Percentiles rank a stretch among this genome's conserved stretches.
phyloP scores from a whole-genome alignment of 805 yeast genomes.

The Candida incommunis region DNA sequence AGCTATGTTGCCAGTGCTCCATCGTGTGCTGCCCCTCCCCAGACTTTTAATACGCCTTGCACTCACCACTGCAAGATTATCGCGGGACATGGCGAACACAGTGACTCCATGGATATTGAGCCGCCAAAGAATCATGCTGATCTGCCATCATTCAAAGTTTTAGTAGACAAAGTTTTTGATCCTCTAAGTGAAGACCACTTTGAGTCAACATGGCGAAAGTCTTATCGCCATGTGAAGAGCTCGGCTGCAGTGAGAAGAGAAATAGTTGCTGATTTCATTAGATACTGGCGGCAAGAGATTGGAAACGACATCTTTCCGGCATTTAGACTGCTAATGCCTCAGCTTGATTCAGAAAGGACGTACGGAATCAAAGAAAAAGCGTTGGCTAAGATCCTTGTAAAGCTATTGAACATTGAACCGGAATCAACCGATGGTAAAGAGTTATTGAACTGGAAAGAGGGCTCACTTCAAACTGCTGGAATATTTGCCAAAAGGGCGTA shows the following conservation, averaged over 20 bases:
- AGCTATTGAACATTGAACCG: constrained; percentile 41
- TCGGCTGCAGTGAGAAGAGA: constrained; percentile 12
- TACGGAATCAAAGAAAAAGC: constrained; percentile 53
- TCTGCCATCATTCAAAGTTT: constrained; percentile 9
- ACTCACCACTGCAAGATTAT: too few relatives aligned
- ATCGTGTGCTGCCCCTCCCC: too few relatives aligned
- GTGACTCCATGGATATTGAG: neutral
- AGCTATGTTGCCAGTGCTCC: too few relatives aligned
- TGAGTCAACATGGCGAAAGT: constrained; percentile 4
- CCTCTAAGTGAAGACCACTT: constrained; percentile 8
- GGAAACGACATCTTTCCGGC: constrained; percentile 59
- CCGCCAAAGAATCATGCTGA: constrained; percentile 9
- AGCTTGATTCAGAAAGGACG: constrained; percentile 34
- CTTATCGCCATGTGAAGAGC: constrained; percentile 7
- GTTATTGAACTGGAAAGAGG: constrained; percentile 33
- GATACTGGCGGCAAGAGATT: constrained; percentile 37
- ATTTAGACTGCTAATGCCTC: constrained; percentile 44
- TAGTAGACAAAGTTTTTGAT: constrained; percentile 3
- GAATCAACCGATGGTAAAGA: constrained; percentile 45
- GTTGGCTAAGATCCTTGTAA: constrained; percentile 35
- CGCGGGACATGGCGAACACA: too few relatives aligned
- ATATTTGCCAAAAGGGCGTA: constrained; percentile 36
- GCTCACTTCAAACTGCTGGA: constrained; percentile 28
- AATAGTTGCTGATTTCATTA: constrained; percentile 28
- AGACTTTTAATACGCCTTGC: too few relatives aligned